phyloP scores from a whole-genome alignment of 257 asterid species.

The Parsonsia alboflavescens region DNA sequence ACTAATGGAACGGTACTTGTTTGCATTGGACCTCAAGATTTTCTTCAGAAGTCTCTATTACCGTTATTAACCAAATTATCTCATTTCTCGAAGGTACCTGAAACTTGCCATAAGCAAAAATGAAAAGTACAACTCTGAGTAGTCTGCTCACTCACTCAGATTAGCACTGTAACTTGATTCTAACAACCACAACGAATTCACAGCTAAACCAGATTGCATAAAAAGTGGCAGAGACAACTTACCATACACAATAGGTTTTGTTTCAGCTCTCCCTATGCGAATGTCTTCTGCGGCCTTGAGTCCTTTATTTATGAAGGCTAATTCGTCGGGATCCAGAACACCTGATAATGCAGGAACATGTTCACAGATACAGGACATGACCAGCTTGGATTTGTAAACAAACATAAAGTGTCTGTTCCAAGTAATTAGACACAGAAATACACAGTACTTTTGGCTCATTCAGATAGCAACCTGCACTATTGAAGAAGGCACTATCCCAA shows the following conservation, averaged over 20 bases:
- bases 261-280: conserved; percentile 21
- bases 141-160: neutral
- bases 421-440: neutral
- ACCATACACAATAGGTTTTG: conserved; percentile 9
- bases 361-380: neutral
- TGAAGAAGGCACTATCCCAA: conserved; percentile 65
- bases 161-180: neutral
- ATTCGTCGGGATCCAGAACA: conserved; percentile 57
- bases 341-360: conserved; percentile 30
- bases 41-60: neutral
- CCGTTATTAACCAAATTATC: neutral
- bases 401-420: neutral
- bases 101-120: neutral
- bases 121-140: neutral
- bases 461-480: conserved; percentile 38
- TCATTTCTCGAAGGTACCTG: neutral
- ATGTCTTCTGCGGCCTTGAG: conserved; percentile 25
- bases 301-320: conserved; percentile 47
- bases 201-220: neutral
- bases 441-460: neutral
- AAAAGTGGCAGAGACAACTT: conserved; percentile 19
- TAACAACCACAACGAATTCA: conserved; percentile 6
- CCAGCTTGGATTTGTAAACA: neutral
- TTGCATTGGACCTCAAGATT: neutral
- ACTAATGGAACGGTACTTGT: neutral